Percentiles rank a stretch among this genome's conserved stretches.
phyloP scores from a whole-genome alignment of 257 asterid species.

The Solanum gracilifrons region DNA sequence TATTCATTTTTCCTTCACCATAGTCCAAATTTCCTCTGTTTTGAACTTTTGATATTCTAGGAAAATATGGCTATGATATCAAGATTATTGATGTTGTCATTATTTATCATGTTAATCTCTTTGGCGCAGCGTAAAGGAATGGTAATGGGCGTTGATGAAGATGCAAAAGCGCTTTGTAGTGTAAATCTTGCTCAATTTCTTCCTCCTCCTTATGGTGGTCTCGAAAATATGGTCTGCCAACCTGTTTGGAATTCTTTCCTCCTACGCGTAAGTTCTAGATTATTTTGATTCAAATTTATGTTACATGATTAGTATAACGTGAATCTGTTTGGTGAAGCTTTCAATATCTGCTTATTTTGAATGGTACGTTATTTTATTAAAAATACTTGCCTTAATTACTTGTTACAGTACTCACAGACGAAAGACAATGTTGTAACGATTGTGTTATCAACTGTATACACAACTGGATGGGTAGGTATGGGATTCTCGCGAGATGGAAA shows the following conservation, averaged over 20 bases:
- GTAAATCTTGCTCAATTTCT: constrained; percentile 54
- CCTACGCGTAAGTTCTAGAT: constrained; percentile 36
- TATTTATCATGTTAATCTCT: background rate
- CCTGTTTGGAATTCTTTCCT: constrained; percentile 79
- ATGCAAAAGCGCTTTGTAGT: constrained; percentile 33
- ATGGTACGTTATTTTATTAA: background rate
- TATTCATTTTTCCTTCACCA: background rate
- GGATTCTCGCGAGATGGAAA: constrained; percentile 6
- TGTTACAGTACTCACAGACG: constrained; percentile 8
- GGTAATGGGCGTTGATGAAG: background rate
- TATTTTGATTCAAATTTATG: too few species aligned
- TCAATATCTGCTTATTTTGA: background rate
- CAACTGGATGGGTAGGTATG: constrained; percentile 12
- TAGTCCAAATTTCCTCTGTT: background rate
- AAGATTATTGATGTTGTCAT: background rate
- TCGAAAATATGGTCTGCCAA: constrained; percentile 62
- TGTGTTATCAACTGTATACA: constrained; percentile 4
- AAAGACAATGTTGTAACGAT: constrained; percentile 2
- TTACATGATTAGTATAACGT: background rate
- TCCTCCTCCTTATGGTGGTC: constrained; percentile 69
- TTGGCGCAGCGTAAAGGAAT: background rate
- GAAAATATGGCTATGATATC: background rate
- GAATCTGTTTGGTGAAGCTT: background rate
- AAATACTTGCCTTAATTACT: background rate
- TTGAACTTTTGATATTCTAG: constrained; percentile 2